Evolutionary conservation across 352 stramenopile genomes (phyloP), one percentile per base, ranked within the genome.

Genomic region (Globisporangium radiosum): DNA sequence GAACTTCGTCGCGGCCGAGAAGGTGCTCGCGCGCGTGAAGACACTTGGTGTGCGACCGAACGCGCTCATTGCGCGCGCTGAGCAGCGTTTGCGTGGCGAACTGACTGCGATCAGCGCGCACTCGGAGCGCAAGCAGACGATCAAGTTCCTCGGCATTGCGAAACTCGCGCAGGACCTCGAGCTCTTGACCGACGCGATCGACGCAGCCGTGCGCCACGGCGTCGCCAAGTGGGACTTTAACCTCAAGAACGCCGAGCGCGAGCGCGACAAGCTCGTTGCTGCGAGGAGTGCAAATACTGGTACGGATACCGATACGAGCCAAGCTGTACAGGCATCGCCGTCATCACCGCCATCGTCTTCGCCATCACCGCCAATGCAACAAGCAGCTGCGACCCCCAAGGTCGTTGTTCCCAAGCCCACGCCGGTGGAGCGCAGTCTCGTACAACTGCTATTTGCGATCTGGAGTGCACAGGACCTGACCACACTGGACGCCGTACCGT

Each of bases 211-310:
- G 13, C 68, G 68, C 19, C 77, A 68, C 48, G 81, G 81, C n/a
- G 62, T 91, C 40, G 81, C 81, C 0, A 88, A 88, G 51, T 91
- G 81, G 81, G 78, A 91, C 62, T 88, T 91, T 38, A 91, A 91
- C 57, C 50, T 91, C 3, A 91, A 91, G 53, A 91, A 89, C 48
- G 81, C 81, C 8, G 75, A 88, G 63, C 59, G 73, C 37, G 78
- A 91, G 52, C 71, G 75, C 9, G 81, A 91, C 19, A 85, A 87
- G 47, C 56, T 91, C 10, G 52, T 78, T 14, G 68, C 68, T 6
- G 63, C 50, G 25, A 60, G 37, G 9, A 54, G 33, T 25, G 65
- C 38, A 33, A 40, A 71, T 11, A 40, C 1, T 13, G 7, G 53
- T 42, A 50, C 43, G 7, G 40, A 8, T 8, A 8, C 40, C 7